Evolutionary conservation across 768 basidiomycete species (phyloP), one percentile per base, ranked within the genome.

Genomic region (Tricholoma sp.): DNA sequence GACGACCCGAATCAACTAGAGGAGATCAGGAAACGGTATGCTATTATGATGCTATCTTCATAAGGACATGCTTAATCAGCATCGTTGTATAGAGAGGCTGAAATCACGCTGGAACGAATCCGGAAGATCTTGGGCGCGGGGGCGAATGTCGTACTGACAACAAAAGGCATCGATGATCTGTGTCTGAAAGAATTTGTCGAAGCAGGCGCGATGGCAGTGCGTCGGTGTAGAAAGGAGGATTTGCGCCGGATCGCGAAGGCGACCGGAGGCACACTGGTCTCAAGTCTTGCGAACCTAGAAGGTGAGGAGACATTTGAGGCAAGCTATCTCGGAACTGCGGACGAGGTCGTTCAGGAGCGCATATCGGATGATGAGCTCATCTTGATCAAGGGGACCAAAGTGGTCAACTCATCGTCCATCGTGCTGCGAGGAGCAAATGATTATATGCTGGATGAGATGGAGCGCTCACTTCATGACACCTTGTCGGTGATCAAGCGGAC

Each of bases 401-500:
- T 94, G 41, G 95, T 98, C 68, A 94, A 76, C 76, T 95, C 94
- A 21, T 80, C 89, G 12, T 97, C 94, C 18, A 90, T 99, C 66
- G 84, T 99, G 57, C 79, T 99, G 57, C 84, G 97, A 55, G 97
- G 97, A 46, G 97, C 97, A 27, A 99, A 98, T 71, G 97, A 99
- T 72, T 98, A 96, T 72, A 94, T 98, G 91, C 76, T 98, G 64
- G 97, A 99, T 70, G 97, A 99, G 79, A 99, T 98, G 97, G 97
- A 99, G 75, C 80, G 97, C 50, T 89, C 93, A 0, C 72, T 98
- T 64, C 96, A 99, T 69, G 97, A 99, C 70, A 90, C 91, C 1
- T 72, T 98, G 60, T 96, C 91, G 27, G 83, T 97, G 65, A 93
- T 98, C 76, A 99, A 99, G 78, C 84, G 96, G 57, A 98, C 97